These are phyloP conservation scores for Colletotrichum lindemuthianum DNA, from an alignment of 2,329 filamentous ascomycete genomes.

Conservation along the genomic window DNA sequence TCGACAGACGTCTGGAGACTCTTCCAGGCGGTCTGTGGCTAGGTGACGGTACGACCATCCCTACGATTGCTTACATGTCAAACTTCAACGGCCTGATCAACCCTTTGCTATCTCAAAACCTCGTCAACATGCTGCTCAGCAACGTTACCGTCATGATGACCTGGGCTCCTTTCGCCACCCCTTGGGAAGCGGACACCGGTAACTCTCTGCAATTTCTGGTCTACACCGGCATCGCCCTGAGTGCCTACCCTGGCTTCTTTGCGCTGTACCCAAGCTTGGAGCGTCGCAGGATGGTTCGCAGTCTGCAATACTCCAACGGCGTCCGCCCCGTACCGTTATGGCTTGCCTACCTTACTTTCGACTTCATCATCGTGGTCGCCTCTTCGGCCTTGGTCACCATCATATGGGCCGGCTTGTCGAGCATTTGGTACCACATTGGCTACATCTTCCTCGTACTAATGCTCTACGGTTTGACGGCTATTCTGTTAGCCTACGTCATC, in stretches of 20 bases:
- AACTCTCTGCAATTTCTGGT: conserved; percentile 81
- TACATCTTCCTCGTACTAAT: conserved; percentile 78
- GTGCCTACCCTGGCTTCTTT: conserved; percentile 86
- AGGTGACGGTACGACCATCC: conserved; percentile 65
- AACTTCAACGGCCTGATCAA: conserved; percentile 66
- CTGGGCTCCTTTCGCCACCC: conserved; percentile 80
- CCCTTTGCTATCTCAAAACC: conserved; percentile 72
- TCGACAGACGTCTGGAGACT: conserved; percentile 70
- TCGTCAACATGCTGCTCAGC: conserved; percentile 72
- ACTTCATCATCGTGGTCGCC: conserved; percentile 78
- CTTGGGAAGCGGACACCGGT: conserved; percentile 75
- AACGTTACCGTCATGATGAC: conserved; percentile 76
- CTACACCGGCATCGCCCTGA: conserved; percentile 83
- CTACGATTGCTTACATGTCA: conserved; percentile 77
- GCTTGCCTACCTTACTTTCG: conserved; percentile 84
- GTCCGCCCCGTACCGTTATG: conserved; percentile 85
- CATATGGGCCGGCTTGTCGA: conserved; percentile 73
- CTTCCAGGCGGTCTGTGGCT: conserved; percentile 86
- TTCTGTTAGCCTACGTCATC: conserved; percentile 80
- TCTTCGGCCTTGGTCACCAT: conserved; percentile 73
- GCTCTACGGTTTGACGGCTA: conserved; percentile 79
- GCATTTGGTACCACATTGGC: conserved; percentile 79
- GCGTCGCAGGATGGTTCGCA: conserved; percentile 79
- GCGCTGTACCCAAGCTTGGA: conserved; percentile 90
- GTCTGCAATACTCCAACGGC: conserved; percentile 91